These are phyloP conservation scores for Wallacemonas sp. DNA, from an alignment of 208 protist species.

Conservation along the genomic window DNA sequence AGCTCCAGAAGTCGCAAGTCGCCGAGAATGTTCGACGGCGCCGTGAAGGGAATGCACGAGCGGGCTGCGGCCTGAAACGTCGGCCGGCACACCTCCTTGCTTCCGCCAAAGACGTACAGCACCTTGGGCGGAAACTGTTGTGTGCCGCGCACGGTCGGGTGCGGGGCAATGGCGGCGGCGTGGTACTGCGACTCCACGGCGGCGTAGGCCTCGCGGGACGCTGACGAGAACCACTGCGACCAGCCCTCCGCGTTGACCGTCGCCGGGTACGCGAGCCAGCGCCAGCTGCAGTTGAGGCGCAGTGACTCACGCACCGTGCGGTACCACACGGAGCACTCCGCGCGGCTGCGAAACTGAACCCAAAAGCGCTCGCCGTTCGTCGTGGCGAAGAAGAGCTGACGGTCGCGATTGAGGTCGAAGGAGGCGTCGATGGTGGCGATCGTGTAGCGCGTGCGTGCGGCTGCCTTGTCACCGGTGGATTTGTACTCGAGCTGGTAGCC, in stretches of 20 bases:
- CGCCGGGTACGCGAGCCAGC: slow-evolving; percentile 48
- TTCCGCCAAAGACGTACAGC: slow-evolving; percentile 55
- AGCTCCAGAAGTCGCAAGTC: slow-evolving; percentile 39
- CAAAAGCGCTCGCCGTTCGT: slow-evolving; percentile 68
- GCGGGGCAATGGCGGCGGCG: slow-evolving; percentile 25
- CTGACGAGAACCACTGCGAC: slow-evolving; percentile 9
- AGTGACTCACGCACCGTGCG: slow-evolving; percentile 32
- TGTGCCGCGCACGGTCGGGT: slow-evolving; percentile 21
- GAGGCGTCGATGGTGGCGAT: slow-evolving; percentile 51
- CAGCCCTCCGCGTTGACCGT: slow-evolving; percentile 3
- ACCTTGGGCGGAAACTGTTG: slow-evolving; percentile 10
- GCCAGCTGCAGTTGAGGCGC: slow-evolving; percentile 44
- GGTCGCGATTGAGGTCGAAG: slow-evolving; percentile 15
- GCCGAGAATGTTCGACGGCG: slow-evolving; percentile 16
- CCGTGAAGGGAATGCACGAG: slow-evolving; percentile 40
- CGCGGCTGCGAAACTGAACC: slow-evolving; percentile 47
- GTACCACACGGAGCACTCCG: slow-evolving; percentile 53
- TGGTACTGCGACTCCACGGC: slow-evolving; percentile 65
- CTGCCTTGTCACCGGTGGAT: slow-evolving; percentile 17
- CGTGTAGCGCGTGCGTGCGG: slow-evolving; percentile 41
- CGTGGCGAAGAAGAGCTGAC: slow-evolving; percentile 54
- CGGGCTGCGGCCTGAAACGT: slow-evolving; percentile 32
- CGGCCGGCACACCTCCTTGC: slow-evolving; percentile 24
- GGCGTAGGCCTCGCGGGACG: slow-evolving; percentile 23
- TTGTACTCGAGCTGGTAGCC: slow-evolving; percentile 57